Percentiles rank a stretch among this genome's conserved stretches.
Conservation (phyloP, 805 yeast species). For the Phaffomyces opuntiae region DNA sequence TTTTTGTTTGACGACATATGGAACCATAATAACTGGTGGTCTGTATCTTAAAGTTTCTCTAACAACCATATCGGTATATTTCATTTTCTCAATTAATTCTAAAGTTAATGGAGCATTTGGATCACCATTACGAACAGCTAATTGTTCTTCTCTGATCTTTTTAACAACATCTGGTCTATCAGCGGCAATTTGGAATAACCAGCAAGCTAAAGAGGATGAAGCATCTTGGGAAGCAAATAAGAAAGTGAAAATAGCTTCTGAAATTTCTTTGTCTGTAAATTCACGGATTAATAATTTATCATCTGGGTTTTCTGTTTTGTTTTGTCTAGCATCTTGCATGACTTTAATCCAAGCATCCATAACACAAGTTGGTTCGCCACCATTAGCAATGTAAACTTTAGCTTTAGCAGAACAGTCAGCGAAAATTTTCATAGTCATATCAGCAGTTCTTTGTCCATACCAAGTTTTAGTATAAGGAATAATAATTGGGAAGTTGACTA, state of each 20-base stretch:
- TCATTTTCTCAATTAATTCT: constrained; percentile 79
- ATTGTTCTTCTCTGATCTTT: constrained; percentile 89
- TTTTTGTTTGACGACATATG: constrained; percentile 82
- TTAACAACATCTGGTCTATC: constrained; percentile 88
- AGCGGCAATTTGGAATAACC: constrained; percentile 95
- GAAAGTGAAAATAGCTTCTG: constrained; percentile 95
- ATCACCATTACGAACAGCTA: constrained; percentile 73
- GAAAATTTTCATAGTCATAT: constrained; percentile 87
- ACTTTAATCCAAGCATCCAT: constrained; percentile 92
- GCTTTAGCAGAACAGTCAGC: constrained; percentile 85
- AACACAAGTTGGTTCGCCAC: constrained; percentile 78
- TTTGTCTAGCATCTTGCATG: constrained; percentile 65
- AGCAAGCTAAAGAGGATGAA: constrained; percentile 92
- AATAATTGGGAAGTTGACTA: constrained; percentile 96
- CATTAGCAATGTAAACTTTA: constrained; percentile 67
- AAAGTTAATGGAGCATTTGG: constrained; percentile 53
- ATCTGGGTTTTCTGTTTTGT: constrained; percentile 42
- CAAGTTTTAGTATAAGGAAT: constrained; percentile 95
- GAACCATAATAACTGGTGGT: constrained; percentile 98
- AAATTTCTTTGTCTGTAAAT: constrained; percentile 83
- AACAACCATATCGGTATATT: constrained; percentile 83
- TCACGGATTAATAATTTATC: constrained; percentile 64
- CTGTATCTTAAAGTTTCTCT: constrained; percentile 89
- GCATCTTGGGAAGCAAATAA: constrained; percentile 98
- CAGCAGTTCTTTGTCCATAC: constrained; percentile 93